Conservation (phyloP, 73 alveolate genomes). For the Paramecium tetraurelia region DNA sequence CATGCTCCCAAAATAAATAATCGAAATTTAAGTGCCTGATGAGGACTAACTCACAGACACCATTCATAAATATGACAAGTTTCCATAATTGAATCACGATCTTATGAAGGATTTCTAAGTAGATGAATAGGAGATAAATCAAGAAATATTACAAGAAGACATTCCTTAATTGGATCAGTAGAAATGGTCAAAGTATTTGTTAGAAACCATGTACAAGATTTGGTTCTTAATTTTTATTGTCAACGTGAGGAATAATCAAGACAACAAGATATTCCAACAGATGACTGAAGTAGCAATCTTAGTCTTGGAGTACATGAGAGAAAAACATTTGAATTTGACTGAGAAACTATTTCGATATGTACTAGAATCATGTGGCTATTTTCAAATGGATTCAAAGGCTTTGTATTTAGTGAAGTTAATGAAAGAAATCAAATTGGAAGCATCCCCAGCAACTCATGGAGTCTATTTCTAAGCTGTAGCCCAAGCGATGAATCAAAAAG, state of each 20-base stretch:
- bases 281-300: constrained; percentile 20
- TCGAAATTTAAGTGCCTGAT: constrained; percentile 6
- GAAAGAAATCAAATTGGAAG: constrained; percentile 51
- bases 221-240: constrained; percentile 44
- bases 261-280: neutral
- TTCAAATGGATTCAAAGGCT: constrained; percentile 26
- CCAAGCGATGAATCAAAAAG: neutral
- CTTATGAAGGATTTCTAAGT: neutral
- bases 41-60: neutral
- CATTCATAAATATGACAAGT: constrained; percentile 16
- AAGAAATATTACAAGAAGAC: neutral
- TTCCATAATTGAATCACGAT: constrained; percentile 35
- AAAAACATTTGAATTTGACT: constrained; percentile 15
- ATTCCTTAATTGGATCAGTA: neutral
- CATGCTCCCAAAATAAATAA: neutral
- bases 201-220: constrained; percentile 35
- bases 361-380: constrained; percentile 55
- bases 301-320: constrained; percentile 9
- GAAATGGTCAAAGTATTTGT: constrained; percentile 36
- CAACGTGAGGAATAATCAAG: neutral
- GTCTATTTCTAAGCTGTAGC: constrained; percentile 51
- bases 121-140: neutral
- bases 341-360: constrained; percentile 50
- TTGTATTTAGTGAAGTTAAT: constrained; percentile 33
- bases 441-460: constrained; percentile 63